Evolutionary conservation across 2,329 filamentous ascomycete genomes (phyloP).

Genomic region (Aspergillus nomiae): DNA sequence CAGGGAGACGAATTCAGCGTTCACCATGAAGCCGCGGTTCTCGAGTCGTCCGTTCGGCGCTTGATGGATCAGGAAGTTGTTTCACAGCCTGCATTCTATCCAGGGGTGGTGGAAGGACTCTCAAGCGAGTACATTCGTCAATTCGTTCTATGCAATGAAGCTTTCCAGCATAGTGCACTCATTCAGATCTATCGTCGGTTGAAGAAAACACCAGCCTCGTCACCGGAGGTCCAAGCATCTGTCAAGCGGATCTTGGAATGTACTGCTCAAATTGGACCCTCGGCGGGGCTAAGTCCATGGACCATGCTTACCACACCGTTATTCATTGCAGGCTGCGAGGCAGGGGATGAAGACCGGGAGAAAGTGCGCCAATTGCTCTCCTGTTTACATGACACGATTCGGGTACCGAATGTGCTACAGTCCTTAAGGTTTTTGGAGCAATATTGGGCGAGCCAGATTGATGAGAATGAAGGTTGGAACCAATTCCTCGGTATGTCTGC

Average conservation of each 20-base stretch:
- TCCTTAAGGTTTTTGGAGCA: conserved; percentile 44
- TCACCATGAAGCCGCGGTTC: conserved; percentile 31
- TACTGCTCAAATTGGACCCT: conserved; percentile 40
- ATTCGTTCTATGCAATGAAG: conserved; percentile 44
- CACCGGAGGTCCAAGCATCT: conserved; percentile 36
- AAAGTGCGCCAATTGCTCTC: conserved; percentile 35
- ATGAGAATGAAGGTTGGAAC: conserved; percentile 42
- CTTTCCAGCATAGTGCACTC: conserved; percentile 47
- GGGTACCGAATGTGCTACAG: conserved; percentile 45
- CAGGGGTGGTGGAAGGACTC: conserved; percentile 36
- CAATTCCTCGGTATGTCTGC: conserved; percentile 38
- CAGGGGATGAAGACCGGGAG: conserved; percentile 38
- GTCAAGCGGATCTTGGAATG: conserved; percentile 44
- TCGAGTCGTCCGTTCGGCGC: conserved; percentile 37
- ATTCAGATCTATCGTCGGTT: conserved; percentile 46
- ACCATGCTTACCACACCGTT: conserved; percentile 47
- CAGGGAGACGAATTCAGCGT: conserved; percentile 24
- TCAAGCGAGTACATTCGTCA: conserved; percentile 36
- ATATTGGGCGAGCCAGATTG: conserved; percentile 37
- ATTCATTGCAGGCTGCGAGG: conserved; percentile 48
- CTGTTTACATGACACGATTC: conserved; percentile 41
- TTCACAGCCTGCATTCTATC: conserved; percentile 37
- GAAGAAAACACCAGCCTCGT: conserved; percentile 32
- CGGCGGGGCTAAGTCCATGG: conserved; percentile 43
- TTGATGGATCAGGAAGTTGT: conserved; percentile 37